Evolutionary conservation across 108 stramenopile species (phyloP).

Genomic region (Fistulifera pelliculosa): DNA sequence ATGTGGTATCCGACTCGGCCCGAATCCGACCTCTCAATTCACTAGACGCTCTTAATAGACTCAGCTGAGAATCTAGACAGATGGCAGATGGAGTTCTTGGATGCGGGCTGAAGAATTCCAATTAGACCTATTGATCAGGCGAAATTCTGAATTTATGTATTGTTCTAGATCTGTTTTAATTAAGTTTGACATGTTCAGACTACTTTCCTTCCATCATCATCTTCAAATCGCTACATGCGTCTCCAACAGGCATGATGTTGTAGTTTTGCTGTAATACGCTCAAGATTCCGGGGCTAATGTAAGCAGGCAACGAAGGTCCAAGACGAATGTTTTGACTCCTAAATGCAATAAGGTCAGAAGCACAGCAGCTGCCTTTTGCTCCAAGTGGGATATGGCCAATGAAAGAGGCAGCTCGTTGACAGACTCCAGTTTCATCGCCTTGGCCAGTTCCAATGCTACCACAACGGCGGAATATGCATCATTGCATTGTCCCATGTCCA

Average conservation of each 20-base stretch:
- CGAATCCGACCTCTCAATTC: too few relatives aligned
- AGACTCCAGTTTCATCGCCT: conserved; percentile 42
- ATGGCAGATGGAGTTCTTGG: too few relatives aligned
- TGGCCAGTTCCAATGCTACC: conserved; percentile 75
- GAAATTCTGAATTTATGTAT: too few relatives aligned
- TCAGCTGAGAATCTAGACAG: too few relatives aligned
- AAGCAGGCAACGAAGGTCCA: conserved; percentile 63
- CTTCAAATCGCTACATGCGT: conserved; percentile 41
- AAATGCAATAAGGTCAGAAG: conserved; percentile 60
- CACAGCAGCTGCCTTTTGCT: conserved; percentile 86
- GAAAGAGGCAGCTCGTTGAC: conserved; percentile 74
- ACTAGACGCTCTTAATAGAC: too few relatives aligned
- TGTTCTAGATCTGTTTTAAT: too few relatives aligned
- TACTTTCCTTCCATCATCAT: conserved; percentile 60
- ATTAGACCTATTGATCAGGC: too few relatives aligned
- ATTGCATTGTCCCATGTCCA: conserved; percentile 88
- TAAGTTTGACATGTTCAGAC: too few relatives aligned
- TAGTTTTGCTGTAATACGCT: conserved; percentile 51
- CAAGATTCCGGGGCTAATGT: conserved; percentile 57
- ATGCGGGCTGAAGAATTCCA: too few relatives aligned
- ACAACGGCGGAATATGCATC: conserved; percentile 73
- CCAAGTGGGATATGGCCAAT: conserved; percentile 47
- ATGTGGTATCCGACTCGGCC: too few relatives aligned
- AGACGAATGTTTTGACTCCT: conserved; percentile 80
- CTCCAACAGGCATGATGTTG: conserved; percentile 58